Evolutionary conservation across 768 basidiomycete species (phyloP), one percentile per base, ranked within the genome.

Genomic region (Lentinula aciculospora): DNA sequence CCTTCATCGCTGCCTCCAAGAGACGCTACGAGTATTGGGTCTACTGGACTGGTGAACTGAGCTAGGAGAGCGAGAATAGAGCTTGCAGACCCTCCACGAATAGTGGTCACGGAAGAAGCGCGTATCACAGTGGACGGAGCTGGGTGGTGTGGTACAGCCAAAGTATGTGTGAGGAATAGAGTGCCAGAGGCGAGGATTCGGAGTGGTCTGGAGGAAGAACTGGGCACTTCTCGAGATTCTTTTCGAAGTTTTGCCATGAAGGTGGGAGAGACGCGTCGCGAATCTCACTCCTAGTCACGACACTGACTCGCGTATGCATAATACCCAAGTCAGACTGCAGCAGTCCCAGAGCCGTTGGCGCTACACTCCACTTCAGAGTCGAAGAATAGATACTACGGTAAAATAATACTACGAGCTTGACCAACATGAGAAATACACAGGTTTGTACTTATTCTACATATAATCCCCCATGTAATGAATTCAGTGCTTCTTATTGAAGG

Each of bases 131-230:
- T 77, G 10, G 77, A 74, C 1, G 84, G 83, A 12, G 68, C 67
- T 1, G 89, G 88, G 58, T 88, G 81, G 13, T 76, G 67, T 21
- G 83, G 81, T 3, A 93, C 64, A 37, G 76, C 74, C 49, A 94
- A 79, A 0, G 83, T 85, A 67, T 92, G 85, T 4, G 88, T 89
- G 44, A 88, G 70, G 67, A 93, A 93, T 39, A 94, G 79, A 9
- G 91, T 89, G 13, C 91, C 91, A 12, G 86, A 85, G 2, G 88
- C 88, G 39, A 93, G 80, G 25, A 93, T 82, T 44, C 89, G 85
- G 17, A 90, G 75, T n/a, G 81, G 75, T 64, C 67, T 73, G 49
- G 68, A 54, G 66, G 36, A 62, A 61, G 58, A 61, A 60, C 48
- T 59, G 60, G 29, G 64, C 63, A 48, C 42, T 63, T 67, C 65